Evolutionary conservation across 164 flowering plant species (phyloP).

Genomic region (Warburgia ugandensis): DNA sequence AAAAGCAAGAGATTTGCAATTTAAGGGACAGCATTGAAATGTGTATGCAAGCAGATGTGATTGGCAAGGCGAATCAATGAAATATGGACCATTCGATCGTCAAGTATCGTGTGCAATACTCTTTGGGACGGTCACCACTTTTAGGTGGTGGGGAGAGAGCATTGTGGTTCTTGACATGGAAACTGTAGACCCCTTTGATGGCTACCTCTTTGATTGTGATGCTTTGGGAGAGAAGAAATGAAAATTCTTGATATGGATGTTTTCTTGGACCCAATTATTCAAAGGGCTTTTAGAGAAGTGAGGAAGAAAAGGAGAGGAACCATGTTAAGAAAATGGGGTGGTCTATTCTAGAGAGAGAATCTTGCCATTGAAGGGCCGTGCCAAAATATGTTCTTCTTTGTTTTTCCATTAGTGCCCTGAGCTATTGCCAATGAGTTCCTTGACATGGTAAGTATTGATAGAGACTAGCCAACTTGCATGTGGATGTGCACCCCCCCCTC

Average conservation of each 20-base stretch:
- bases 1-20: constrained; percentile 26
- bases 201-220: constrained; percentile 6
- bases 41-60: background rate
- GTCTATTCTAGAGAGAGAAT: constrained; percentile 5
- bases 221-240: background rate
- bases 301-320: constrained; percentile 2
- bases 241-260: constrained; percentile 3
- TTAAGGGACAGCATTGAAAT: background rate
- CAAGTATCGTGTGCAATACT: background rate
- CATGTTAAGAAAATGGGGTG: background rate
- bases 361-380: constrained; percentile 5
- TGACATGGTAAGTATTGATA: constrained; percentile 5
- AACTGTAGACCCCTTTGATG: constrained; percentile 2
- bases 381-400: too few species aligned
- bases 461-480: constrained; percentile 12
- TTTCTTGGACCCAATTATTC: constrained; percentile 6
- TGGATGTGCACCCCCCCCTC: constrained; percentile 8
- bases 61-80: constrained; percentile 4
- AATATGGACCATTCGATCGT: too few species aligned
- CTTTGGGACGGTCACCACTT: background rate
- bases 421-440: too few species aligned
- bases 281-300: background rate
- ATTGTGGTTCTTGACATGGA: background rate
- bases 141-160: constrained; percentile 3
- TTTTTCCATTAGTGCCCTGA: too few species aligned